Conservation (phyloP, 2,329 filamentous ascomycete genomes). For the Fusarium marasasianum region DNA sequence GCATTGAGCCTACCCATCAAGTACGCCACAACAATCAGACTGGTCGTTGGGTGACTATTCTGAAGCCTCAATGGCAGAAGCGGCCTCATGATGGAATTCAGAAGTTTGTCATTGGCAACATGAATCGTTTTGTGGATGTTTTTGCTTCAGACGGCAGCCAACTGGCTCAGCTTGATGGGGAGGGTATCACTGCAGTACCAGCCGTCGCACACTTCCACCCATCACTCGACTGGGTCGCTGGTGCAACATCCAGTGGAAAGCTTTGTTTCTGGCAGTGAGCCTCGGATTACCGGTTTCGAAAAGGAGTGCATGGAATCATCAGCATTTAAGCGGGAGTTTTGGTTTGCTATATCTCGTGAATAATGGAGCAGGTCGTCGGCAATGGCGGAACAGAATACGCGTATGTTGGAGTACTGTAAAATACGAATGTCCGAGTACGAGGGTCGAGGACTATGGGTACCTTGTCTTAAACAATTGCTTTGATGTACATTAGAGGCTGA, state of each 20-base stretch:
- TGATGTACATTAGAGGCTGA: constrained; percentile 18
- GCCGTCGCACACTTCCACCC: constrained; percentile 93
- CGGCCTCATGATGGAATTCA: constrained; percentile 81
- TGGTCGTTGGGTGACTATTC: constrained; percentile 88
- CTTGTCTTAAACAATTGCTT: constrained; percentile 1
- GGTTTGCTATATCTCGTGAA: constrained; percentile 13
- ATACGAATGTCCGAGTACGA: constrained; percentile 12
- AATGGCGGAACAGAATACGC: background rate
- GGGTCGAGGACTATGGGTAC: background rate
- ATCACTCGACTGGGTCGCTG: constrained; percentile 88
- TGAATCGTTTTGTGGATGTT: constrained; percentile 96
- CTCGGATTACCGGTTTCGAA: background rate
- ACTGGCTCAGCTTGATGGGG: constrained; percentile 85
- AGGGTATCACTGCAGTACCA: constrained; percentile 93
- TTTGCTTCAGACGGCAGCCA: constrained; percentile 86
- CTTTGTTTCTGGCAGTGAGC: constrained; percentile 85
- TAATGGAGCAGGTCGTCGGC: constrained; percentile 1
- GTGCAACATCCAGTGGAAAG: constrained; percentile 91
- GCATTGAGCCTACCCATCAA: constrained; percentile 74
- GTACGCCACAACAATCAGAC: constrained; percentile 96
- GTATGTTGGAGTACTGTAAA: background rate
- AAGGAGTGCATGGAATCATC: background rate
- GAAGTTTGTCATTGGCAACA: constrained; percentile 93
- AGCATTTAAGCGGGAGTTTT: constrained; percentile 33
- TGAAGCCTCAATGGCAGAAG: constrained; percentile 88